Conservation (phyloP, 169 alveolate species). For the Plasmodium reichenowi region DNA sequence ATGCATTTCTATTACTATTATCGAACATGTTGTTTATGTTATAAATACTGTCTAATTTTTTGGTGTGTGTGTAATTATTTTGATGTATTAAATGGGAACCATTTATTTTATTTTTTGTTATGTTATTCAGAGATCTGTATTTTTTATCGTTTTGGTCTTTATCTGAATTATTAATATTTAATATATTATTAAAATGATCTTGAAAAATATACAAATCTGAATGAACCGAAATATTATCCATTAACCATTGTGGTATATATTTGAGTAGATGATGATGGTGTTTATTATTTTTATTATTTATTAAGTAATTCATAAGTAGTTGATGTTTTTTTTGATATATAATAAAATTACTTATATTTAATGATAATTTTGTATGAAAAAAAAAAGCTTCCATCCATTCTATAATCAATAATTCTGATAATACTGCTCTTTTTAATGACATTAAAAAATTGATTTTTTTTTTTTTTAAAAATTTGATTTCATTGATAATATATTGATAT, state of each 20-base stretch:
- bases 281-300: not conserved
- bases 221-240: slow-evolving; percentile 31
- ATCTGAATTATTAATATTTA: not conserved
- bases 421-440: slow-evolving; percentile 88
- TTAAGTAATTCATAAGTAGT: slow-evolving; percentile 33
- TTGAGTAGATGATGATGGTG: slow-evolving; percentile 19
- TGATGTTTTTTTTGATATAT: slow-evolving; percentile 66
- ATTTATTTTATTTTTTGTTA: too few species aligned
- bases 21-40: slow-evolving; percentile 40
- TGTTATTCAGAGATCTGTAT: not conserved
- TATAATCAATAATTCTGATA: slow-evolving; percentile 86
- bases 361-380: slow-evolving; percentile 56
- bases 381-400: slow-evolving; percentile 91
- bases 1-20: slow-evolving; percentile 15
- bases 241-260: slow-evolving; percentile 56
- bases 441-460: slow-evolving; percentile 85
- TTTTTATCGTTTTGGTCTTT: not conserved
- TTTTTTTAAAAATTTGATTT: slow-evolving; percentile 82
- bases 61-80: not conserved
- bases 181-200: slow-evolving; percentile 37
- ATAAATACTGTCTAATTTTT: slow-evolving; percentile 17
- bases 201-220: slow-evolving; percentile 48
- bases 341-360: slow-evolving; percentile 48
- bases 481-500: slow-evolving; percentile 83
- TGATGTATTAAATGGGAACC: too few species aligned